Percentiles rank a stretch among this genome's conserved stretches.
These are phyloP conservation scores for Peniophora sp. DNA, from an alignment of 1,284 basidiomycete species.

Conservation along the genomic window DNA sequence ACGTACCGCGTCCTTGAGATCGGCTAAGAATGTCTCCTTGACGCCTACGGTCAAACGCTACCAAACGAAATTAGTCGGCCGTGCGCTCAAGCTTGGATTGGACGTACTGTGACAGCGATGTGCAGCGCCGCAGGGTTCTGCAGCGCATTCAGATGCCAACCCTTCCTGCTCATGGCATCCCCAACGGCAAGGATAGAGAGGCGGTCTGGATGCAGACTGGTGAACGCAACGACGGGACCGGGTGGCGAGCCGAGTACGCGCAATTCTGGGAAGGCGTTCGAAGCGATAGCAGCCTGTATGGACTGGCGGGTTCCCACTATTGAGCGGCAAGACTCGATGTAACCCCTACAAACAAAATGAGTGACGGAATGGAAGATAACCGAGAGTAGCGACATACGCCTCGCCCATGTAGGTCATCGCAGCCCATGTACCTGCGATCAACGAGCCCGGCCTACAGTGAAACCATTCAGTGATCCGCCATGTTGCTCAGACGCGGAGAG, in stretches of 20 bases:
- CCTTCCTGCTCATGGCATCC: constrained; percentile 77
- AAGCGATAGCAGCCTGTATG: constrained; percentile 59
- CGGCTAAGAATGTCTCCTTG: constrained; percentile 72
- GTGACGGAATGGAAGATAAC: constrained; percentile 1
- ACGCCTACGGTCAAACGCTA: constrained; percentile 73
- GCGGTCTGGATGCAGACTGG: constrained; percentile 42
- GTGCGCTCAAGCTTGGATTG: background rate
- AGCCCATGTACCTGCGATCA: constrained; percentile 96
- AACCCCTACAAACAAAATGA: constrained; percentile 58
- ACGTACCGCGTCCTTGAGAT: constrained; percentile 71
- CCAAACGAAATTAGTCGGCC: constrained; percentile 2
- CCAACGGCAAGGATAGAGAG: constrained; percentile 83
- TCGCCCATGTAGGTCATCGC: constrained; percentile 90
- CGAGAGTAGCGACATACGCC: constrained; percentile 38
- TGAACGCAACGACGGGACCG: constrained; percentile 89
- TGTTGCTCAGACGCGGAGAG: background rate
- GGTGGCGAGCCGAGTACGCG: constrained; percentile 85
- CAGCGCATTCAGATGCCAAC: constrained; percentile 90
- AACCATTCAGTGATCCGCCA: no score
- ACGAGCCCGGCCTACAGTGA: constrained; percentile 70
- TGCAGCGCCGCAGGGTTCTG: constrained; percentile 79
- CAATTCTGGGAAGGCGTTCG: constrained; percentile 65
- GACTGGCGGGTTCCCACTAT: constrained; percentile 73
- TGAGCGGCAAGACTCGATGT: constrained; percentile 78
- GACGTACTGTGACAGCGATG: constrained; percentile 84